Conservation (phyloP, 148 eudicot species). For the Arbutus unedo region DNA sequence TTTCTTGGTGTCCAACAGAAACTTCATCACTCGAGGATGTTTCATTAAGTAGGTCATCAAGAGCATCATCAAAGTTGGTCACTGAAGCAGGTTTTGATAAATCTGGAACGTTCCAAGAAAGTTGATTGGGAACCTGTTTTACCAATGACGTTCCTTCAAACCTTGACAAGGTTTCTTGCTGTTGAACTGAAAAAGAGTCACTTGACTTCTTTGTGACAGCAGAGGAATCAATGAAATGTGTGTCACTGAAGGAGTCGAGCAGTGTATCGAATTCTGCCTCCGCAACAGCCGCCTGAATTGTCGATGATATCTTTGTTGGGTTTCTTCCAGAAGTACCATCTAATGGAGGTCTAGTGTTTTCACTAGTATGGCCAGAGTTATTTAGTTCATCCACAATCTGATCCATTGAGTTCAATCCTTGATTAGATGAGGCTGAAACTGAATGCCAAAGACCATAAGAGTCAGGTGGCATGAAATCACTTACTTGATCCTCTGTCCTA, state of each 20-base stretch:
- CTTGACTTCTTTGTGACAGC: not conserved
- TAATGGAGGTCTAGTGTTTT: slow-evolving; percentile 3
- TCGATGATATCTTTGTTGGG: slow-evolving; percentile 6
- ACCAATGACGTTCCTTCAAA: slow-evolving; percentile 12
- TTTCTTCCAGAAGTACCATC: slow-evolving; percentile 12
- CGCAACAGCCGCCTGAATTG: slow-evolving; percentile 39
- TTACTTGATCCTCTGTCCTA: not conserved
- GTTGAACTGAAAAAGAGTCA: not conserved
- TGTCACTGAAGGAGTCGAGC: slow-evolving; percentile 42
- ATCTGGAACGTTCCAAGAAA: slow-evolving; percentile 17
- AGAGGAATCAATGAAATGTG: slow-evolving; percentile 28
- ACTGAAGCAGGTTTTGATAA: not conserved
- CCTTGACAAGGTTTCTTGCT: slow-evolving; percentile 8
- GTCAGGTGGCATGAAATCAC: not conserved
- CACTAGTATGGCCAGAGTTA: not conserved
- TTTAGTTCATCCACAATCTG: slow-evolving; percentile 9
- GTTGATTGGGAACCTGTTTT: slow-evolving; percentile 14
- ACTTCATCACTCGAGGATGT: slow-evolving; percentile 24
- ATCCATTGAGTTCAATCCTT: slow-evolving; percentile 3
- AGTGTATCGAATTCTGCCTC: slow-evolving; percentile 72
- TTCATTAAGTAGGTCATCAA: slow-evolving; percentile 66
- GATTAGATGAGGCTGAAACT: slow-evolving; percentile 14
- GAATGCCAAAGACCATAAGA: not conserved
- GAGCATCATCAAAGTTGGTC: slow-evolving; percentile 30
- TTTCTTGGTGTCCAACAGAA: not conserved